Conservation (phyloP, 192 early-diverging fungal species). For the Obelidium mucronatum region DNA sequence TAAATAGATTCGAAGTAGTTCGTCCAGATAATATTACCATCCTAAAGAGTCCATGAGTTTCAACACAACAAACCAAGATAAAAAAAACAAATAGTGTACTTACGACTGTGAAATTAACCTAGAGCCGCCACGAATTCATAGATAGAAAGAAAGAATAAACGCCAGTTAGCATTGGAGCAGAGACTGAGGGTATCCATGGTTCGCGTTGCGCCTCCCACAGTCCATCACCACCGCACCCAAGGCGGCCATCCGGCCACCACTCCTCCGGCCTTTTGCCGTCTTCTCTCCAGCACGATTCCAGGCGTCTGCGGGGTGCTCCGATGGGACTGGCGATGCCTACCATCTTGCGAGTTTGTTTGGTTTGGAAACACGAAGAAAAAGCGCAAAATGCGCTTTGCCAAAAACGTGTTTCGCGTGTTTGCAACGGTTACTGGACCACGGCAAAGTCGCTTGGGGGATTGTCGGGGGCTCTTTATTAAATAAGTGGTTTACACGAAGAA, state of each 20-base stretch:
- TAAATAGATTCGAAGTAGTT: neutral
- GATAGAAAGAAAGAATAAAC: neutral
- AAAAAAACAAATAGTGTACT: neutral
- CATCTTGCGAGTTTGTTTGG: neutral
- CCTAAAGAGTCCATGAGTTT: neutral
- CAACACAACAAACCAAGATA: constrained; percentile 24
- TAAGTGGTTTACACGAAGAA: no score
- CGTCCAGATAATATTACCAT: constrained; percentile 1
- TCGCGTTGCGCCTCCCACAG: neutral
- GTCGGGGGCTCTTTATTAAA: no score
- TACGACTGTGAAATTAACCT: constrained; percentile 59
- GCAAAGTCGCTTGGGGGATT: no score
- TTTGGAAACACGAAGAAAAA: neutral
- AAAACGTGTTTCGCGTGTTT: no score
- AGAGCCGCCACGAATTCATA: neutral
- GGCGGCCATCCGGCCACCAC: neutral
- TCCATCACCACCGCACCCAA: neutral
- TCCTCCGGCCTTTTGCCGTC: neutral
- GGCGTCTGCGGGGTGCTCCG: neutral
- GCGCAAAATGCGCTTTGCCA: neutral
- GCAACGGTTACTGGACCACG: no score
- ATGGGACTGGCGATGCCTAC: neutral
- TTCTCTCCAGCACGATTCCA: neutral
- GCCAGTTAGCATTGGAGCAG: neutral
- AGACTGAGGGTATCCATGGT: neutral